A percentile compares a stretch with the other conserved stretches of the same genome.
phyloP scores from a whole-genome alignment of 208 protist species.

The Porcisia deanei region DNA sequence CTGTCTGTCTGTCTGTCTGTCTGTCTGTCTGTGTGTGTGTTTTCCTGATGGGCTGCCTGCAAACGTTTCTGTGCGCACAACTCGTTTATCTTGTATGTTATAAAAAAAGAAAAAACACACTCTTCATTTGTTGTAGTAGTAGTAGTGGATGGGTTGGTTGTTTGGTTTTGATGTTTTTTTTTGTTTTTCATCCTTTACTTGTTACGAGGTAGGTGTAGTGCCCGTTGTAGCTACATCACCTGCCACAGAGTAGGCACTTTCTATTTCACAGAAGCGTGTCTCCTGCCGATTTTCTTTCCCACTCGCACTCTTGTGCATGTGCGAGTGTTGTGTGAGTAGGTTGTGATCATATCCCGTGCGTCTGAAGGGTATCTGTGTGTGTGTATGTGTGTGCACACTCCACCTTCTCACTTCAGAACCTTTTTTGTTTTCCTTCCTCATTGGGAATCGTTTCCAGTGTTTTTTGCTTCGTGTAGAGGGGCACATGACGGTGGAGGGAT shows the following conservation, averaged over 20 bases:
- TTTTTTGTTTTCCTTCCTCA: too few species aligned
- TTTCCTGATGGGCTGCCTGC: constrained; percentile 1
- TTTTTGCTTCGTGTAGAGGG: too few species aligned
- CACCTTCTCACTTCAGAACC: not conserved
- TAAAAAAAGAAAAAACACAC: not conserved
- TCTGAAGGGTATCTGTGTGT: not conserved
- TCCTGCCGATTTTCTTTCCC: not conserved
- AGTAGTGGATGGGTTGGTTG: too few species aligned
- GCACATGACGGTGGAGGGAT: too few species aligned
- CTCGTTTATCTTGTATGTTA: not conserved
- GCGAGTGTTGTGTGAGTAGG: not conserved
- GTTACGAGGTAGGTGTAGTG: not conserved
- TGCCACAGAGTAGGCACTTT: too few species aligned
- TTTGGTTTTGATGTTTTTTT: not conserved
- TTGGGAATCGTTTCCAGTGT: too few species aligned
- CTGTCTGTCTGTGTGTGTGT: not conserved
- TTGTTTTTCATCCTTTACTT: not conserved
- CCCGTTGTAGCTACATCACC: not conserved
- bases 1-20: not conserved
- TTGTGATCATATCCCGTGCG: too few species aligned
- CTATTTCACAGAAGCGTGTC: too few species aligned
- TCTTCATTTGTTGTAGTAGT: too few species aligned
- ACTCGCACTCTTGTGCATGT: not conserved
- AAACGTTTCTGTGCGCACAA: not conserved
- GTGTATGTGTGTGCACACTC: not conserved